phyloP scores from a whole-genome alignment of 2,329 filamentous ascomycete genomes.

The Colletotrichum sp. region DNA sequence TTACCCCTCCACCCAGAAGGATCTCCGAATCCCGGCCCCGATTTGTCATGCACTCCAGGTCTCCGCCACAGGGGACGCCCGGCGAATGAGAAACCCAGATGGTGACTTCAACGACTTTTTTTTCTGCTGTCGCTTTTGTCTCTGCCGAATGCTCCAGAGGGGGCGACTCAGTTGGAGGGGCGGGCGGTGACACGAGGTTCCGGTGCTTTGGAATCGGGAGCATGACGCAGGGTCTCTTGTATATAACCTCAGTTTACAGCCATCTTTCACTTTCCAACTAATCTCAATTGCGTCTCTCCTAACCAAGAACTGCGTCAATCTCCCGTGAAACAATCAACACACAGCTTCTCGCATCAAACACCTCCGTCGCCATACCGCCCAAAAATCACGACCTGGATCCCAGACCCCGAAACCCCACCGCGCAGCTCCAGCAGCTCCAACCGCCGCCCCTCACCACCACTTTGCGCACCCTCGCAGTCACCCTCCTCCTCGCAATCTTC shows the following conservation, averaged over 20 bases:
- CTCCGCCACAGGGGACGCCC: background rate
- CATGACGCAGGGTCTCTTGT: background rate
- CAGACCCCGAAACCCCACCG: background rate
- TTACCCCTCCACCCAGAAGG: background rate
- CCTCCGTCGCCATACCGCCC: slow-evolving; percentile 4
- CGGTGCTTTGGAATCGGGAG: background rate
- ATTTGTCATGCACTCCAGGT: slow-evolving; percentile 20
- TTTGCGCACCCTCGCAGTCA: background rate
- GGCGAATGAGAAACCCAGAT: background rate
- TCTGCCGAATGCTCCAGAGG: background rate
- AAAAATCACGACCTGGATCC: slow-evolving; percentile 1
- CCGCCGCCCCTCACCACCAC: background rate
- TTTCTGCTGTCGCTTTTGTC: background rate
- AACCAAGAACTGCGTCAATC: background rate
- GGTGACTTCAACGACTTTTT: slow-evolving; percentile 15
- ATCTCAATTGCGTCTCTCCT: background rate
- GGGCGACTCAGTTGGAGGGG: background rate
- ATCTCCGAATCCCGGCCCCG: slow-evolving; percentile 5
- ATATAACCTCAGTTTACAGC: background rate
- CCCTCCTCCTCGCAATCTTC: background rate
- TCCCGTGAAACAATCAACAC: background rate
- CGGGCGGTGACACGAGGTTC: background rate
- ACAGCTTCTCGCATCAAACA: background rate
- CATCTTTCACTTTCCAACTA: fast-evolving
- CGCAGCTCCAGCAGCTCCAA: background rate